These are phyloP conservation scores for Bifiguratus adelaidae DNA, from an alignment of 192 early-diverging fungal genomes.

Conservation along the genomic window DNA sequence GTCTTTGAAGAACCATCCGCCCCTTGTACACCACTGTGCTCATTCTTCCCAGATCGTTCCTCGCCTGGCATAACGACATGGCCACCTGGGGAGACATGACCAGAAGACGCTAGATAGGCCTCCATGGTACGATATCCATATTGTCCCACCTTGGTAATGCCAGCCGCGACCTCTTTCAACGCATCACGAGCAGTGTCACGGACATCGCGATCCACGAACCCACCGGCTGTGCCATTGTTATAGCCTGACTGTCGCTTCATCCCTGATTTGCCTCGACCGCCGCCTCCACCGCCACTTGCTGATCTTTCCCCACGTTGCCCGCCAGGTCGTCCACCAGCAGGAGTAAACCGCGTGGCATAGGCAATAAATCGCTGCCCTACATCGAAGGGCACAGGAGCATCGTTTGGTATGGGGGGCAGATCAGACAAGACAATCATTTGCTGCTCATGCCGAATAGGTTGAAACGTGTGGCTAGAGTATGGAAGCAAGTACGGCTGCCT, in stretches of 20 bases:
- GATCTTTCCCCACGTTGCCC: slow-evolving; percentile 1
- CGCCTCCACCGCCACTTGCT: no score
- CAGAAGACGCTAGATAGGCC: no score
- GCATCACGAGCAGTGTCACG: slow-evolving; percentile 57
- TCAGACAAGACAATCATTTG: slow-evolving; percentile 40
- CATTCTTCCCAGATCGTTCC: no score
- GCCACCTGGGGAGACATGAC: no score
- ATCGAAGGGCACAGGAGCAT: slow-evolving; percentile 30
- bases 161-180: slow-evolving; percentile 68
- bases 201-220: no score
- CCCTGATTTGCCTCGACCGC: no score
- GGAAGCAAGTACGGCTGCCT: slow-evolving; percentile 16
- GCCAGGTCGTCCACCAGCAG: slow-evolving; percentile 12
- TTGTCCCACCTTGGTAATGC: slow-evolving; percentile 61
- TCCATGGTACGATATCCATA: slow-evolving; percentile 54
- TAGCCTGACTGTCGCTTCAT: no score
- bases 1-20: no score
- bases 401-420: slow-evolving; percentile 4
- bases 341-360: slow-evolving; percentile 49
- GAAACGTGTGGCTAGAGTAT: slow-evolving; percentile 43
- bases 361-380: slow-evolving; percentile 55
- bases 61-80: no score
- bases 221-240: no score
- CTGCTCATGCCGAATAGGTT: slow-evolving; percentile 10
- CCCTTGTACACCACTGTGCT: no score